A percentile compares a stretch with the other conserved stretches of the same genome.
These are phyloP conservation scores for Gracilaria vermiculophylla DNA, from an alignment of 23 red algal species.

Conservation along the genomic window DNA sequence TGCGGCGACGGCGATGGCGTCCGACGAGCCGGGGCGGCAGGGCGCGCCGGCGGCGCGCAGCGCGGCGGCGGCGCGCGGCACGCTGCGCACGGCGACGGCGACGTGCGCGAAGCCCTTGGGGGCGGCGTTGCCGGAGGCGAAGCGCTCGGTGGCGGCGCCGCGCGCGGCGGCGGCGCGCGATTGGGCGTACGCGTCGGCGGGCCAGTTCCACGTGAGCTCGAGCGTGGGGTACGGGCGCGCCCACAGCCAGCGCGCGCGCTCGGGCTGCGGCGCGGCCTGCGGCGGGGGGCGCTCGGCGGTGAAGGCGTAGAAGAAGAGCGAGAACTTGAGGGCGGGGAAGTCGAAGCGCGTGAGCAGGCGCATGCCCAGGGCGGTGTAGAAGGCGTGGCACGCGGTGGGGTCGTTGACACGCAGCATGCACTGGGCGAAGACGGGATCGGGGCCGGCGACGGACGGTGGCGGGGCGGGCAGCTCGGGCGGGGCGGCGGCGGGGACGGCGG, in stretches of 20 bases:
- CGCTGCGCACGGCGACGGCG: slow-evolving; percentile 66
- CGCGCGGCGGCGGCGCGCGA: not conserved
- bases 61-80: slow-evolving; percentile 32
- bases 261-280: slow-evolving; percentile 39
- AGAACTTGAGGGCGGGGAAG: slow-evolving; percentile 90
- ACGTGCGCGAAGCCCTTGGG: slow-evolving; percentile 83
- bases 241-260: slow-evolving; percentile 95
- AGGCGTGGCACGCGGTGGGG: slow-evolving; percentile 52
- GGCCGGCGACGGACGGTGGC: slow-evolving; percentile 63
- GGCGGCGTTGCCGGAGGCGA: slow-evolving; percentile 82
- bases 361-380: slow-evolving; percentile 92
- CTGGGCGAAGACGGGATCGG: slow-evolving; percentile 91
- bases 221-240: slow-evolving; percentile 83
- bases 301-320: slow-evolving; percentile 91
- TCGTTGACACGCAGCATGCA: slow-evolving; percentile 89
- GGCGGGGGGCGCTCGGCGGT: slow-evolving; percentile 54
- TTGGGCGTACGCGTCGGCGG: slow-evolving; percentile 64
- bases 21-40: not conserved
- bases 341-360: slow-evolving; percentile 83
- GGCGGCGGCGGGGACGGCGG: not conserved
- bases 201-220: slow-evolving; percentile 97
- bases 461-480: not conserved
- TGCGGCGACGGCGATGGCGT: slow-evolving; percentile 11
- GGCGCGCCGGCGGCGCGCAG: slow-evolving; percentile 25
- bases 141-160: slow-evolving; percentile 42